phyloP scores from a whole-genome alignment of 352 stramenopile genomes.

The Peronospora belbahrii region DNA sequence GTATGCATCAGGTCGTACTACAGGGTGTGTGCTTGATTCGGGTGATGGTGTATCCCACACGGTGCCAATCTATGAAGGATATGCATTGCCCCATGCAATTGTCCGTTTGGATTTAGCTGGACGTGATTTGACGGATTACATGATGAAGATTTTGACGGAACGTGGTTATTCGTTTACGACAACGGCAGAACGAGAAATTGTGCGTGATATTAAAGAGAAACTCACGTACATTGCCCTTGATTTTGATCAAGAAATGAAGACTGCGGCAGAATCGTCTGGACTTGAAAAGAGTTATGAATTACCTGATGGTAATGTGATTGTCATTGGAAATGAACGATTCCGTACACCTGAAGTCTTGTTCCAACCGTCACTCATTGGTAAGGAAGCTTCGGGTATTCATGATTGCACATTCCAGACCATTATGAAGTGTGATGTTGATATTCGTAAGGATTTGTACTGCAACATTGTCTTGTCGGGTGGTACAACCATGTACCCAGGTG shows the following conservation, averaged over 20 bases:
- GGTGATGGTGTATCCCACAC: too few relatives aligned
- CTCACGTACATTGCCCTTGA: constrained; percentile 94
- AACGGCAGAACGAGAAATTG: constrained; percentile 92
- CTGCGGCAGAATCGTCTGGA: constrained; percentile 46
- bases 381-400: constrained; percentile 79
- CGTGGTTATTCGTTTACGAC: constrained; percentile 93
- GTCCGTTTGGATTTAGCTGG: constrained; percentile 91
- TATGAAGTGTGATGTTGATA: constrained; percentile 90
- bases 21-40: too few relatives aligned
- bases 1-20: constrained; percentile 87
- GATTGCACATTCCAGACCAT: constrained; percentile 72
- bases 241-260: constrained; percentile 93
- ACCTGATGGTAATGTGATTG: constrained; percentile 96
- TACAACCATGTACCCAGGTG: constrained; percentile 94
- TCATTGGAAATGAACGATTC: constrained; percentile 95
- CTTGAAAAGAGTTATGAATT: constrained; percentile 96
- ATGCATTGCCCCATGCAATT: too few relatives aligned
- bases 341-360: constrained; percentile 96
- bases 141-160: constrained; percentile 96
- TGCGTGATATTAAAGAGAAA: constrained; percentile 96
- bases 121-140: constrained; percentile 91
- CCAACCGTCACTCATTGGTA: constrained; percentile 90
- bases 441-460: constrained; percentile 90
- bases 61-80: too few relatives aligned
- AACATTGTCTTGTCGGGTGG: constrained; percentile 96